Conservation (phyloP, 768 basidiomycete genomes). For the Suillus bovinus region DNA sequence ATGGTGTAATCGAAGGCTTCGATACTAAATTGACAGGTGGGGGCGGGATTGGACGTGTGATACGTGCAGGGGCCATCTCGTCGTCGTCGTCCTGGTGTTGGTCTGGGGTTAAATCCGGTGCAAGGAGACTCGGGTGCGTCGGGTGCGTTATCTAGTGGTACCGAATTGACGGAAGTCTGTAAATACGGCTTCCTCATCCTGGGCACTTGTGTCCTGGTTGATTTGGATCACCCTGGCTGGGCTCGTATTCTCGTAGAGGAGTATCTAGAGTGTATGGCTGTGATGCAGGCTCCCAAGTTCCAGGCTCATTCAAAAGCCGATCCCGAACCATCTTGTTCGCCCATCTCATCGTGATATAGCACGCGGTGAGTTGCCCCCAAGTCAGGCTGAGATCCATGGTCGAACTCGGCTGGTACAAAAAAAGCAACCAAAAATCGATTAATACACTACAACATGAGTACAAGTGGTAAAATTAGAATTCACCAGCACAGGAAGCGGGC, state of each 20-base stretch:
- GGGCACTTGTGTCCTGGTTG: slow-evolving; percentile 3
- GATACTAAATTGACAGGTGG: slow-evolving; percentile 33
- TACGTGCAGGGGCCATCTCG: slow-evolving; percentile 33
- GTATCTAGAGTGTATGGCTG: neutral
- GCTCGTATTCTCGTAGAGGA: neutral
- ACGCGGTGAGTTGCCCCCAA: slow-evolving; percentile 3
- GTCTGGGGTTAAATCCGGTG: neutral
- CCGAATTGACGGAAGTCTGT: neutral
- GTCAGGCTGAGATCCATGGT: slow-evolving; percentile 9
- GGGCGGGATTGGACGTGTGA: slow-evolving; percentile 32
- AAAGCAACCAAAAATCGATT: slow-evolving; percentile 22
- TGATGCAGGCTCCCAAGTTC: neutral
- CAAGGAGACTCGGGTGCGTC: neutral
- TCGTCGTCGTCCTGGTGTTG: slow-evolving; percentile 22
- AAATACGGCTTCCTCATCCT: neutral
- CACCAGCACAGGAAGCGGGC: slow-evolving; percentile 36
- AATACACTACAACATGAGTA: slow-evolving; percentile 23
- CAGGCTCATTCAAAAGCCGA: neutral
- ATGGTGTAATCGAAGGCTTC: slow-evolving; percentile 17
- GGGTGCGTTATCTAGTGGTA: neutral
- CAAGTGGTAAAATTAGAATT: slow-evolving; percentile 37
- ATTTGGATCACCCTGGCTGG: neutral
- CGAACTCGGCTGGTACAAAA: slow-evolving; percentile 8
- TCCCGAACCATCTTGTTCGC: neutral
- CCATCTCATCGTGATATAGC: slow-evolving; percentile 1